Percentiles rank a stretch among this genome's conserved stretches.
phyloP scores from a whole-genome alignment of 1,284 basidiomycete species.

The Papiliotrema laurentii region DNA sequence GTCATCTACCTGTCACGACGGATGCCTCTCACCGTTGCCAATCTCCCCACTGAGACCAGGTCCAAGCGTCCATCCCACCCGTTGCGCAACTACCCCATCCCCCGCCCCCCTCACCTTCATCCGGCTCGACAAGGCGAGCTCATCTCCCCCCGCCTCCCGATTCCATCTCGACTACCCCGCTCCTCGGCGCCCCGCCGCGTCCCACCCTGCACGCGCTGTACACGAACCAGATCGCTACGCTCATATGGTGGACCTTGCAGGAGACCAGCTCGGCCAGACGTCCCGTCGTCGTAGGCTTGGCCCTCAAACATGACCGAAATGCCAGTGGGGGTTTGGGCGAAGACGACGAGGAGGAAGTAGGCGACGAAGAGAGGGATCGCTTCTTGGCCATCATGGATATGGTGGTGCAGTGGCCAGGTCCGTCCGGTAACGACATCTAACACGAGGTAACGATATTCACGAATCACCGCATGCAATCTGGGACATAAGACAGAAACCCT shows the following conservation, averaged over 20 bases:
- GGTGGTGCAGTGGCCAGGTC: slow-evolving; percentile 52
- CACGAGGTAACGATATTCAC: background rate
- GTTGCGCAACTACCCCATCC: slow-evolving; percentile 58
- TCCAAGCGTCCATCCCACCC: slow-evolving; percentile 71
- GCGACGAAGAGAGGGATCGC: slow-evolving; percentile 53
- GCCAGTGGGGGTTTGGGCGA: slow-evolving; percentile 53
- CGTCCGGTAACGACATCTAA: too few relatives aligned
- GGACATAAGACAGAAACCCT: too few relatives aligned
- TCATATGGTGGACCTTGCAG: slow-evolving; percentile 63
- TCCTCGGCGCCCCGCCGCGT: slow-evolving; percentile 63
- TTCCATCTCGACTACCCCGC: slow-evolving; percentile 65
- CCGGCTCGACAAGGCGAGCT: slow-evolving; percentile 60
- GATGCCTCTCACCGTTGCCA: background rate
- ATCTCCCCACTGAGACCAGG: slow-evolving; percentile 50
- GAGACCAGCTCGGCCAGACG: slow-evolving; percentile 35
- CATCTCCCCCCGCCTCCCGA: slow-evolving; percentile 69
- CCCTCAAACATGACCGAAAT: slow-evolving; percentile 45
- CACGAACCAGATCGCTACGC: slow-evolving; percentile 75
- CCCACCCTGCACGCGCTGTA: slow-evolving; percentile 75
- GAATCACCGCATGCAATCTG: too few relatives aligned
- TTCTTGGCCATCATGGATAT: slow-evolving; percentile 67
- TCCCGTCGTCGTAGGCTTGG: slow-evolving; percentile 41
- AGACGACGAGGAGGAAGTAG: slow-evolving; percentile 12
- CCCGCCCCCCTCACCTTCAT: slow-evolving; percentile 25
- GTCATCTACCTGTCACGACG: background rate